Base-by-base conservation (phyloP, 2,329 filamentous ascomycete genomes). In the Chrysosphaeria jannelii region DNA sequence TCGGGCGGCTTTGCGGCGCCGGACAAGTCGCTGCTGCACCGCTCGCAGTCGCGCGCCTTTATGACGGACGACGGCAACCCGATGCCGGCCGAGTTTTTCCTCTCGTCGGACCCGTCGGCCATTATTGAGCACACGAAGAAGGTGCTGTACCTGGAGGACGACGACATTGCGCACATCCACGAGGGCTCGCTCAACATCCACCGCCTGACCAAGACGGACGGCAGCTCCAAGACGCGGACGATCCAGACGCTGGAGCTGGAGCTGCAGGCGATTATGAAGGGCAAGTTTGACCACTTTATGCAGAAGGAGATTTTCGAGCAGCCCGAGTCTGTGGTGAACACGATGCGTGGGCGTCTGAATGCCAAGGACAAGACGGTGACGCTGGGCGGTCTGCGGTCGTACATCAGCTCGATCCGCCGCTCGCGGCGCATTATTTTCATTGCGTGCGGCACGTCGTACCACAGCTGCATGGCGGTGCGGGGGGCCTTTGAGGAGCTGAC, bases 271-370 rank as follows among this genome's bases (percentile, higher is more conserved):
- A 97, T 97, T 50, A 97, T 97, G 85, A 97, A 97, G 69, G 85
- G 85, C 48, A 88, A 85, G 45, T 97, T 93, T 50, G 85, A 97
- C 47, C 85, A 97, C 55, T 97, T 91, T 59, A 97, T 97, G 85
- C 85, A 97, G 48, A 97, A 97, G 65, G 85, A 97, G 48, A 97
- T 97, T 41, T 97, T 97, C 47, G 85, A 97, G 59, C 85, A 97
- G 57, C 85, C 85, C 41, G 85, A 97, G 52, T 97, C 85, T 9
- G 76, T 97, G 30, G 68, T 97, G 54, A 97, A 97, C 62, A 91
- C 85, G 35, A 97, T 97, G 85, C 76, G 85, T 65, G 85, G 85
- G 50, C 85, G 85, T 52, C 57, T 97, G 38, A 85, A 97, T 47
- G 57, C 71, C 29, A 69, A 65, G 38, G 89, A 91, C 57, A 89